These are phyloP conservation scores for Penicillium soppii DNA, from an alignment of 495 filamentous ascomycete genomes.

Conservation along the genomic window DNA sequence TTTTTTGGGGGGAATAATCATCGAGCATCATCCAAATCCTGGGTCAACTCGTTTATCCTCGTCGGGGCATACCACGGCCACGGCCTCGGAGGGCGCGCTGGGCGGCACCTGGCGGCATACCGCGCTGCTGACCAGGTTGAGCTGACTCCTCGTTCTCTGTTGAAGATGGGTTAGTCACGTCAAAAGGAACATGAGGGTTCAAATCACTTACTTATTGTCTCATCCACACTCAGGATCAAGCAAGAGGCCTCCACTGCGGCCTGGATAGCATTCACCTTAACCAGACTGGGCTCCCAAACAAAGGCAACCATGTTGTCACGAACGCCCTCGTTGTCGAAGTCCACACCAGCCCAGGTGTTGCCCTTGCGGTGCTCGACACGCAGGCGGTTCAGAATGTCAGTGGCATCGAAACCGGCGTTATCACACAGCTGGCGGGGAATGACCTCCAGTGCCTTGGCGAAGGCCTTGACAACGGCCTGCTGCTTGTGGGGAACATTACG, in stretches of 20 bases:
- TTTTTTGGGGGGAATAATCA: conserved; percentile 15
- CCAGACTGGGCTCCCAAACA: conserved; percentile 94
- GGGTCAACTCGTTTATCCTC: conserved; percentile 33
- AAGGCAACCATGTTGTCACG: conserved; percentile 89
- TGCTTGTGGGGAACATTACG: conserved; percentile 91
- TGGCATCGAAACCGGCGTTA: conserved; percentile 97
- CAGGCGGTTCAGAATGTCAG: conserved; percentile 91
- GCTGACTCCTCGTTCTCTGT: conserved; percentile 85
- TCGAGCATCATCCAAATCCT: conserved; percentile 20
- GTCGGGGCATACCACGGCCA: conserved; percentile 83
- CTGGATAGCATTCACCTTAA: conserved; percentile 97
- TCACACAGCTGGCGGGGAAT: conserved; percentile 96
- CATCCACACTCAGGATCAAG: conserved; percentile 92
- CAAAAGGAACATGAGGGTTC: not conserved
- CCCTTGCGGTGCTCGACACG: conserved; percentile 92
- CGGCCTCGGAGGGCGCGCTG: conserved; percentile 83
- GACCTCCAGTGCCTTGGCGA: conserved; percentile 95
- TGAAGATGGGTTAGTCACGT: conserved; percentile 17
- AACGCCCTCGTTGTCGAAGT: conserved; percentile 89
- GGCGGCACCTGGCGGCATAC: conserved; percentile 86
- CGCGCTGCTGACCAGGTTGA: conserved; percentile 71
- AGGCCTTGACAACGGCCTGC: conserved; percentile 94
- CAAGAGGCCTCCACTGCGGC: conserved; percentile 93
- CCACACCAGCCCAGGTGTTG: conserved; percentile 90
- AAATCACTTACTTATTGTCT: conserved; percentile 76